phyloP scores from a whole-genome alignment of 805 yeast genomes.

The Candida vaughaniae region DNA sequence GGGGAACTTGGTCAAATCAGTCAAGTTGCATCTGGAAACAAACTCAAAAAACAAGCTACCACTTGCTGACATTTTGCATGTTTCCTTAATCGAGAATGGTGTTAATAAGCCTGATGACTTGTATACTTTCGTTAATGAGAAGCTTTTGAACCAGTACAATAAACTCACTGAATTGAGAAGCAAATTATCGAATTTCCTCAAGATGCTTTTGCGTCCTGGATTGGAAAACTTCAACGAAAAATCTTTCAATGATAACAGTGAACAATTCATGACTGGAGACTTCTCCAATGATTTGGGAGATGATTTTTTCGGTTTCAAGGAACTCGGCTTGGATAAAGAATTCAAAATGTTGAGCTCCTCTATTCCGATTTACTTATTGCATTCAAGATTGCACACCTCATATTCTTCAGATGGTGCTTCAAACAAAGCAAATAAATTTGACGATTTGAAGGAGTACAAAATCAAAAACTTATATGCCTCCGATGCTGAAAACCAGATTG shows the following conservation, averaged over 20 bases:
- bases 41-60: conserved; percentile 44
- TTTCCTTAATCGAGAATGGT: conserved; percentile 82
- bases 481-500: conserved; percentile 54
- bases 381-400: conserved; percentile 68
- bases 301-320: conserved; percentile 96
- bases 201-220: conserved; percentile 80
- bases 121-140: conserved; percentile 71
- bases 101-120: conserved; percentile 74
- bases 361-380: conserved; percentile 86
- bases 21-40: conserved; percentile 72
- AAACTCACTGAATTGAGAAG: conserved; percentile 67
- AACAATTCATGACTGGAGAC: conserved; percentile 92
- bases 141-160: conserved; percentile 62
- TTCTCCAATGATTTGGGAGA: conserved; percentile 93
- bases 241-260: conserved; percentile 85
- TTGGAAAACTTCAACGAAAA: conserved; percentile 71
- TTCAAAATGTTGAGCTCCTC: conserved; percentile 80
- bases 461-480: conserved; percentile 53
- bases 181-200: conserved; percentile 69
- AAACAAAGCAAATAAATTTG: conserved; percentile 54
- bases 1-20: conserved; percentile 66
- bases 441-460: conserved; percentile 59
- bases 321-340: conserved; percentile 89
- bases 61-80: conserved; percentile 47
- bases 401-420: conserved; percentile 42